Percentiles rank a stretch among this genome's conserved stretches.
These are phyloP conservation scores for Candida adriatica DNA, from an alignment of 805 yeast genomes.

Conservation along the genomic window DNA sequence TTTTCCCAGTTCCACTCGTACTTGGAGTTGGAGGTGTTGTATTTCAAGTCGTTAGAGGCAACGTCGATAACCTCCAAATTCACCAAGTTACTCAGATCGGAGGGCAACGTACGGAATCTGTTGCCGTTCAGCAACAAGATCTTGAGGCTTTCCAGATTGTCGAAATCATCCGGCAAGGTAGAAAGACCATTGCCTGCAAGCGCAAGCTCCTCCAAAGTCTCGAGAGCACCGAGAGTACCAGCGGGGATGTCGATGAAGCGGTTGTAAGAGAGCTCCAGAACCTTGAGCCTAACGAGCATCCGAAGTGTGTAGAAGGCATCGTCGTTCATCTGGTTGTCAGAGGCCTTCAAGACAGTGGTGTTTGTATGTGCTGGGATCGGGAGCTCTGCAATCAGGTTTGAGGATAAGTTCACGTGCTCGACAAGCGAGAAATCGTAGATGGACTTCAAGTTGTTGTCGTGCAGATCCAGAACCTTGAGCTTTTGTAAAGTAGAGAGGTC, in stretches of 20 bases:
- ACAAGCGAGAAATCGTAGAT: slow-evolving; percentile 40
- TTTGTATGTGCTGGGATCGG: slow-evolving; percentile 36
- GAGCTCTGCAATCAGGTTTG: slow-evolving; percentile 41
- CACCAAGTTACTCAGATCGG: slow-evolving; percentile 69
- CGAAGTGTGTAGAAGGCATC: slow-evolving; percentile 66
- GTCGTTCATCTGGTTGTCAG: slow-evolving; percentile 81
- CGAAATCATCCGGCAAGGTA: slow-evolving; percentile 80
- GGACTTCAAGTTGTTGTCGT: slow-evolving; percentile 71
- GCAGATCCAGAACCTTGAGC: slow-evolving; percentile 67
- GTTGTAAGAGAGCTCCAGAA: slow-evolving; percentile 77
- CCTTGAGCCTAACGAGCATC: slow-evolving; percentile 46
- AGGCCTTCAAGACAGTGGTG: slow-evolving; percentile 46
- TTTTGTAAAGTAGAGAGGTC: slow-evolving; percentile 51
- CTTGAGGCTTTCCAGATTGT: slow-evolving; percentile 46
- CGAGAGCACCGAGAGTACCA: slow-evolving; percentile 56
- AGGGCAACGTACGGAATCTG: slow-evolving; percentile 78
- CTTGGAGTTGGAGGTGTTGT: slow-evolving; percentile 89
- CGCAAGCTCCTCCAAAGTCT: slow-evolving; percentile 54
- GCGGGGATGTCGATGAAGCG: slow-evolving; percentile 74
- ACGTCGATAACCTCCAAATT: slow-evolving; percentile 73
- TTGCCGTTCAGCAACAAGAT: slow-evolving; percentile 74
- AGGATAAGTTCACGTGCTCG: slow-evolving; percentile 61
- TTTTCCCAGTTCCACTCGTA: slow-evolving; percentile 98
- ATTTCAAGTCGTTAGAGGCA: slow-evolving; percentile 83
- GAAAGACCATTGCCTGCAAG: slow-evolving; percentile 79